Evolutionary conservation across 129 eudicot species (phyloP), one percentile per base, ranked within the genome.

Genomic region (Erigeron canadensis): DNA sequence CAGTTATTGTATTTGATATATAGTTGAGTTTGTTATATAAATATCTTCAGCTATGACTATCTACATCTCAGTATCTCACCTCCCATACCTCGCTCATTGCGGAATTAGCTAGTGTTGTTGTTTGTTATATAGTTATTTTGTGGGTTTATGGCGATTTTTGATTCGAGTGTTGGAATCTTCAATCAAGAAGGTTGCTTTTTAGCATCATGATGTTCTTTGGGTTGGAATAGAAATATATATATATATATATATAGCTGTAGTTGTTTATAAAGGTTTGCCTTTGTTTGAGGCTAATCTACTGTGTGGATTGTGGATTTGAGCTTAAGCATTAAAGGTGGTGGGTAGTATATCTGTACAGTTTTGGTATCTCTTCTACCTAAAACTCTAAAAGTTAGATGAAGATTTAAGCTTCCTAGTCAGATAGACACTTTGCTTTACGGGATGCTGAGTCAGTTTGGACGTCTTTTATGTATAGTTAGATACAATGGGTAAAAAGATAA

Each of bases 201-300:
- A 17, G 81, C 45, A 77, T 77, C 63, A 21, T 48, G 63, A 59
- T 59, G 80, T 21, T 34, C 15, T 59, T 43, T 46, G 55, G 38
- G 41, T 39, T 59, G 13, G 13, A 11, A 1, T 22, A 6, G 13
- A 57, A 34, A 38, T 8, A 15, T 47, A 65, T 56, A 23, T 44
- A n/a, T n/a, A n/a, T n/a, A n/a, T n/a, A n/a, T n/a, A n/a, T n/a
- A n/a, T n/a, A n/a, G n/a, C n/a, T n/a, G n/a, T n/a, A 42, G 72
- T 58, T 17, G 53, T 51, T 42, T 67, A 59, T 67, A 66, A 69
- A 58, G 60, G 12, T 51, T 65, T 63, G 59, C 57, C 57, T 51
- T 70, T 48, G 45, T 38, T 63, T 62, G 76, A 77, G 62, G 67
- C 73, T 57, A 68, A 67, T 67, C 38, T 50, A 48, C 42, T n/a